phyloP scores from a whole-genome alignment of 2,329 filamentous ascomycete species.

The Fusarium nisikadoi region DNA sequence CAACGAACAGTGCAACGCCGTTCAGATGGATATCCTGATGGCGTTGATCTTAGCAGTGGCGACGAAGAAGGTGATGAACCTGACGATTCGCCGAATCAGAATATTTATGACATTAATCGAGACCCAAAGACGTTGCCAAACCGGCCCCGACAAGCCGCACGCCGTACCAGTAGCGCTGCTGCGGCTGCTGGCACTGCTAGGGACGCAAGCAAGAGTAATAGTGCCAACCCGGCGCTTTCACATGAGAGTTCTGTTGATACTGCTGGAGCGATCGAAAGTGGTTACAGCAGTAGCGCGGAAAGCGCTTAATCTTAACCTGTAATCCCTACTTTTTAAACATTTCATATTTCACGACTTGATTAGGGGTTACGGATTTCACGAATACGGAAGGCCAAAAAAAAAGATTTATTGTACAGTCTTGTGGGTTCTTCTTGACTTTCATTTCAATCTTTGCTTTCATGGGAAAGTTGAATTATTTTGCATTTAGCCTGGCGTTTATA shows the following conservation, averaged over 20 bases:
- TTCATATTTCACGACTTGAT: conserved; percentile 1
- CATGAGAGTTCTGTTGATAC: conserved; percentile 55
- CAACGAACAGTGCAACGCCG: conserved; percentile 51
- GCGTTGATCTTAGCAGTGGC: conserved; percentile 53
- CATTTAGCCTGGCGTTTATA: conserved; percentile 42
- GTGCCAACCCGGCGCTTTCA: conserved; percentile 41
- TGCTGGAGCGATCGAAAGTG: conserved; percentile 53
- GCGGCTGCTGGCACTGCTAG: conserved; percentile 48
- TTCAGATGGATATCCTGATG: conserved; percentile 55
- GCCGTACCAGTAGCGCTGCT: conserved; percentile 48
- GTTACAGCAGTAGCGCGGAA: conserved; percentile 52
- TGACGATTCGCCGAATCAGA: conserved; percentile 47
- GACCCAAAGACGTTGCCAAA: conserved; percentile 35
- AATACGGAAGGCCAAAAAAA: conserved; percentile 6
- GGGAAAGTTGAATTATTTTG: conserved; percentile 18
- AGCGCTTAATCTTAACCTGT: conserved; percentile 11
- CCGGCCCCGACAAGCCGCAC: conserved; percentile 20
- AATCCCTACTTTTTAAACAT: background rate
- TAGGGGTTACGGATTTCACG: background rate
- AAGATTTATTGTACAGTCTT: background rate
- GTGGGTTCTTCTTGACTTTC: background rate
- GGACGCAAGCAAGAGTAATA: conserved; percentile 48
- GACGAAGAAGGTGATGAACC: conserved; percentile 56
- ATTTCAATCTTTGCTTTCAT: conserved; percentile 7
- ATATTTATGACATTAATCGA: conserved; percentile 46